Conservation (phyloP, 768 basidiomycete genomes). For the Porphyrellus cyaneotinctus region DNA sequence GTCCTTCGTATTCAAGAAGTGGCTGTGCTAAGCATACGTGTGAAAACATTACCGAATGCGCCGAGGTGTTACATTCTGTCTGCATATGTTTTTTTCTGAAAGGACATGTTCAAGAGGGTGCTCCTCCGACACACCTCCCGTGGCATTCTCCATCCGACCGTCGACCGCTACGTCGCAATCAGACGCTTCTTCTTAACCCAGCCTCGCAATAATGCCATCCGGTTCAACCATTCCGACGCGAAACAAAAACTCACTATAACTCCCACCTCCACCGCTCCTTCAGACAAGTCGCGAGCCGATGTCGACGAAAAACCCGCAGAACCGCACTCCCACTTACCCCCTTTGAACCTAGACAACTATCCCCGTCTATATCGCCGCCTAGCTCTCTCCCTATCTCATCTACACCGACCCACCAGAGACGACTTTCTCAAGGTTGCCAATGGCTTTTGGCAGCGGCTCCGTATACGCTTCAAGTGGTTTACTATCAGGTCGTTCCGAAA, state of each 20-base stretch:
- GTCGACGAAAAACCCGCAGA: slow-evolving; percentile 9
- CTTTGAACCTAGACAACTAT: slow-evolving; percentile 60
- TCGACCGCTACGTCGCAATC: slow-evolving; percentile 59
- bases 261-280: too few species aligned
- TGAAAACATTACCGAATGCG: slow-evolving; percentile 2
- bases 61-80: not conserved
- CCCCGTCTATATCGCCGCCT: slow-evolving; percentile 78
- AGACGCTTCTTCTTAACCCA: slow-evolving; percentile 51
- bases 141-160: slow-evolving; percentile 23
- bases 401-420: slow-evolving; percentile 78
- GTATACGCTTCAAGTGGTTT: slow-evolving; percentile 96
- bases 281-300: slow-evolving; percentile 5
- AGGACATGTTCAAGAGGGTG: slow-evolving; percentile 14
- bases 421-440: slow-evolving; percentile 84
- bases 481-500: slow-evolving; percentile 91
- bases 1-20: too few species aligned
- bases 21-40: not conserved
- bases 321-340: slow-evolving; percentile 18
- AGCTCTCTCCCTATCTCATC: slow-evolving; percentile 71
- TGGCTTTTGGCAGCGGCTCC: slow-evolving; percentile 85
- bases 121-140: slow-evolving; percentile 26
- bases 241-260: slow-evolving; percentile 4
- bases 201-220: not conserved
- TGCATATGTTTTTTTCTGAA: not conserved
- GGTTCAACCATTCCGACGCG: slow-evolving; percentile 16